Base-by-base conservation (phyloP, 2,329 filamentous ascomycete species). In the Magnaporthiopsis incrustans region DNA sequence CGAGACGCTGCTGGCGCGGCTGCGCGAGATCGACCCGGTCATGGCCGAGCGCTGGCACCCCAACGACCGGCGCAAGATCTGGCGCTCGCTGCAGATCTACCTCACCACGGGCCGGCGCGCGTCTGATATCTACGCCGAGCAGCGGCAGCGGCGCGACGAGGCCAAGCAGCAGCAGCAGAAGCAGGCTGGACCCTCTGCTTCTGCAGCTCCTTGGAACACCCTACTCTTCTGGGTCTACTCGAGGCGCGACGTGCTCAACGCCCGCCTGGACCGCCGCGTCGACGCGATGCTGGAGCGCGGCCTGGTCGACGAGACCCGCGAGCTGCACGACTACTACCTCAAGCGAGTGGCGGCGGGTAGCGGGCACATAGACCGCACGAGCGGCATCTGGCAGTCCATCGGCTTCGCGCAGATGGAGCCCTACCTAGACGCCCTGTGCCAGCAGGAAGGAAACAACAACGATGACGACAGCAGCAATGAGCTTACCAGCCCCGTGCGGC, bases 41-140 rank as follows among this genome's bases (percentile, higher is more conserved):
- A 97, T 97, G 89, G 96, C 94, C 0, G 84, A 87, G 59, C 83
- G 89, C 65, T 99, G 95, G 95, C 96, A 99, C 75, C 95, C 94
- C 0, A 95, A 93, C 59, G 95, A 99, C 72, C 81, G 86, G 59
- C 87, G 95, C 66, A 98, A 97, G 76, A 97, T 99, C 65, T 85
- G 86, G 66, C 86, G 93, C 7, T 97, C 93, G 1, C 81, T 99
- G 4, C 90, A 97, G 71, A 97, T 99, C 62, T 98, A 86, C 71
- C 82, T 97, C 10, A 86, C 87, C 59, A 96, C 91, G 0, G 93
- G 94, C 0, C 87, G 82, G 67, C 88, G 82, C 25, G 93, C 94
- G 0, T 97, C 92, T 0, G 89, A 96, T 27, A 84, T 97, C 1
- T 99, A 99, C 71, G 86, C 86, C 3, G 88, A 95, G 73, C 94